Base-by-base conservation (phyloP, 2,329 filamentous ascomycete genomes). In the Aspergillus thermomutatus region DNA sequence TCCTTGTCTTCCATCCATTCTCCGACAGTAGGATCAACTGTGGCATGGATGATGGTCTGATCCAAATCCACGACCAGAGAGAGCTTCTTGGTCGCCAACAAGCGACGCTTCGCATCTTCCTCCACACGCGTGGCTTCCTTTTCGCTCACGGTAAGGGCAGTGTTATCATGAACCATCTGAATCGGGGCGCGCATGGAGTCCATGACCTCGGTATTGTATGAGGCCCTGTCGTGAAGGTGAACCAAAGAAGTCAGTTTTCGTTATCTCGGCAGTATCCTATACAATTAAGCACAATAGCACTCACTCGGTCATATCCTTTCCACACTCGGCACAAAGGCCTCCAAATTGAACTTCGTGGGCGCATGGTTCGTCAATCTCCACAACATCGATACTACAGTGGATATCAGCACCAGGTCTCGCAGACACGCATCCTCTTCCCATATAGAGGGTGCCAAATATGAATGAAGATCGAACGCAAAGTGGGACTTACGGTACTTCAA, bases 11-110 rank as follows among this genome's bases (percentile, higher is more conserved):
- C 83, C 79, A 96, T 90, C 94, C 94, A 99, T 72, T 99, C 93
- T 61, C 88, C 92, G 54, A 99, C 88, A 0, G 94, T 99, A 6
- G 92, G 93, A 66, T 99, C 94, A 68, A 97, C 95, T 60, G 92
- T 96, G 26, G 94, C 94, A 74, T 99, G 94, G 64, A 99, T 99
- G 68, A 99, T 94, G 56, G 94, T 99, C 79, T 97, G 93, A 72
- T 99, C 94, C 54, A 99, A 81, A 80, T 99, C 94, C 65, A 99
- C 94, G 26, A 99, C 94, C 47, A 99, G 82, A 48, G 90, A 96
- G 47, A 99, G 83, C 77, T 96, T 96, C 64, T 89, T 86, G 60
- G 89, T 85, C 57, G 87, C 82, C 46, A 99, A 80, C 45, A 99
- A 80, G 21, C 93, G 87, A 59, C 87, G 84, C 78, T 97, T 96